A percentile compares a stretch with the other conserved stretches of the same genome.
phyloP scores from a whole-genome alignment of 73 alveolate species.

The Blepharisma stoltei region DNA sequence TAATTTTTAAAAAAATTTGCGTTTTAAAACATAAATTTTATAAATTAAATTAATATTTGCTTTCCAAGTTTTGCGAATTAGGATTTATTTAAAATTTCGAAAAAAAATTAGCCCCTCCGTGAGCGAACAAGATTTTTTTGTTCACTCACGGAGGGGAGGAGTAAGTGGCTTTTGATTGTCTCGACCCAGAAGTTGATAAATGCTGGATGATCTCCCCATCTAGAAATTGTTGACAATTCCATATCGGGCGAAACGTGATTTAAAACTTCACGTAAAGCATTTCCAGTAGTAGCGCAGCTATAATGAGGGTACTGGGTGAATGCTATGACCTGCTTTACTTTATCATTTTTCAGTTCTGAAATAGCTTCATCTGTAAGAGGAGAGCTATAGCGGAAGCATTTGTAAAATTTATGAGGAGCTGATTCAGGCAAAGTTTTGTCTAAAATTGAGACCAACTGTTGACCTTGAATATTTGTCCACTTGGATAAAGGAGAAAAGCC shows the following conservation, averaged over 20 bases:
- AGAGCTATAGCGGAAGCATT: constrained; percentile 63
- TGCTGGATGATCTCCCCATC: constrained; percentile 53
- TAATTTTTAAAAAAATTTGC: too few relatives aligned
- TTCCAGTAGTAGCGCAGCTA: constrained; percentile 67
- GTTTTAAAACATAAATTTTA: too few relatives aligned
- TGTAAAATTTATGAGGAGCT: constrained; percentile 47
- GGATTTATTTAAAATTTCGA: too few relatives aligned
- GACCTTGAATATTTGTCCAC: constrained; percentile 71
- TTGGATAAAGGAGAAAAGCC: constrained; percentile 64
- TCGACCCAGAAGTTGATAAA: constrained; percentile 48
- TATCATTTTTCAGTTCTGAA: constrained; percentile 46
- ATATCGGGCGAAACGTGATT: constrained; percentile 26
- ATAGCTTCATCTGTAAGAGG: constrained; percentile 54
- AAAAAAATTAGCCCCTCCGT: too few relatives aligned
- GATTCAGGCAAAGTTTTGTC: constrained; percentile 46
- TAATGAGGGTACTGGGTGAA: constrained; percentile 67
- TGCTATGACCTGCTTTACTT: constrained; percentile 47
- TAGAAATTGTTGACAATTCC: constrained; percentile 49
- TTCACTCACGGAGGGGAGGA: too few relatives aligned
- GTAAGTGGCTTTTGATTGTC: constrained; percentile 34
- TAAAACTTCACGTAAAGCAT: constrained; percentile 42
- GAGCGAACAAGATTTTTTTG: too few relatives aligned
- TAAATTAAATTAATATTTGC: too few relatives aligned
- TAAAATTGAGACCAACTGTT: constrained; percentile 29
- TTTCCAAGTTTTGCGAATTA: too few relatives aligned